Base-by-base conservation (phyloP, 192 early-diverging fungal species). In the Kickxella alabastrina region DNA sequence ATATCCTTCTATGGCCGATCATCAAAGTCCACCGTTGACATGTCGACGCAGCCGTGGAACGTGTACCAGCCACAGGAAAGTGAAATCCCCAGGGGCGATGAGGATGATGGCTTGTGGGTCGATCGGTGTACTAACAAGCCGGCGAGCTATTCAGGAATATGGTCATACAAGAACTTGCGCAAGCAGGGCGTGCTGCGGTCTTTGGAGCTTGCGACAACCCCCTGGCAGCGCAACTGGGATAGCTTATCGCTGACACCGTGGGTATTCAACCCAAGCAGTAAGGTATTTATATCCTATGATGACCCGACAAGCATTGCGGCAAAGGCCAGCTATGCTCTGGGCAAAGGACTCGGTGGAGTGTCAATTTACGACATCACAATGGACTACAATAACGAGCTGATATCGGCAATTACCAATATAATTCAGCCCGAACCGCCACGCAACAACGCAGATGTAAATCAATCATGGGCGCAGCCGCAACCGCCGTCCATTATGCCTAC, bases 231-330 rank as follows among this genome's bases (percentile, higher is more conserved):
- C 2, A 51, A 74, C 39, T 82, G 79, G 81, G 82, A 86, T 62
- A 55, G 67, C 37, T 25, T 70, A 27, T 64, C 82, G 31, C 38
- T 84, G 47, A 78, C 76, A 19, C 82, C 82, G 49, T 81, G 82
- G 73, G 40, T 73, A 29, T 81, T 78, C 56, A 80, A 84, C 31
- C 54, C 77, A 0, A 42, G 57, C 0, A 66, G 59, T 17, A 85
- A 85, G 29, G 64, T 67, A 10, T 91, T 81, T 51, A 81, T 92
- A 31, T 86, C 86, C 1, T 92, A 92, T 57, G 89, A 92, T 57
- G 89, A 92, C 52, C 68, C 78, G 18, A 41, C 68, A 12, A 87
- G 85, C 15, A 38, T 92, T 9, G 45, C 65, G 7, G 68, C 73
- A 46, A 92, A 92, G 54, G 68, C 81, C 6, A 52, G 72, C 6